Evolutionary conservation across 108 stramenopile species (phyloP).

Genomic region (Discostella pseudostelligera): DNA sequence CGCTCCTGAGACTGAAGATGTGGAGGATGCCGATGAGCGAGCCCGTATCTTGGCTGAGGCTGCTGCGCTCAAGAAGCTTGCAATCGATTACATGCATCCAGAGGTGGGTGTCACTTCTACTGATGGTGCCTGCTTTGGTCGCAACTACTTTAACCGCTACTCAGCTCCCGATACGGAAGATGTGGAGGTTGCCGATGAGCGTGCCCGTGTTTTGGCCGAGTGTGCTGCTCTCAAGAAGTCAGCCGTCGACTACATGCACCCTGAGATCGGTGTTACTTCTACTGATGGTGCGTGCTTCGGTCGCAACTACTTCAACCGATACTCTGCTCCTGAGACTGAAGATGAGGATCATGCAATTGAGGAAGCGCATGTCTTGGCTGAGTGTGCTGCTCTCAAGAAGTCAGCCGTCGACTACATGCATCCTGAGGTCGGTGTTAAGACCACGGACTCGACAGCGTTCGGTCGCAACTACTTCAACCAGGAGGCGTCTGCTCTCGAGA

Average conservation of each 20-base stretch:
- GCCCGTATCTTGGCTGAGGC: conserved; percentile 50
- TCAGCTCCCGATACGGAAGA: conserved; percentile 17
- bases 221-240: conserved; percentile 49
- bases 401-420: conserved; percentile 40
- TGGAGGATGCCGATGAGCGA: conserved; percentile 57
- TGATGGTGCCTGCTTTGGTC: conserved; percentile 33
- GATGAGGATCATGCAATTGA: conserved; percentile 46
- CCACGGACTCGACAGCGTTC: conserved; percentile 18
- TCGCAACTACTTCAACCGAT: conserved; percentile 67
- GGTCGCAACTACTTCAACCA: conserved; percentile 52
- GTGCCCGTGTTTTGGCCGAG: conserved; percentile 49
- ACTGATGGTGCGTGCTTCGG: conserved; percentile 42
- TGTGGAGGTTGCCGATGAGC: conserved; percentile 46
- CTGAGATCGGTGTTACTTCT: conserved; percentile 53
- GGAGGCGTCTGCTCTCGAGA: conserved; percentile 5
- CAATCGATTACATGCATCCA: conserved; percentile 48
- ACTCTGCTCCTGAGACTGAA: conserved; percentile 47
- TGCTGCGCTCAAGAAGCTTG: conserved; percentile 46
- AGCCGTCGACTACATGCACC: conserved; percentile 58
- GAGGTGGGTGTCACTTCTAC: conserved; percentile 32
- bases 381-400: conserved; percentile 47
- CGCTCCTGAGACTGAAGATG: conserved; percentile 12
- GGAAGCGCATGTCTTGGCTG: conserved; percentile 46
- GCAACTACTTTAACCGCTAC: conserved; percentile 43
- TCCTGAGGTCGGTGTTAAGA: conserved; percentile 43